These are phyloP conservation scores for Schizopora paradoxa DNA, from an alignment of 1,284 basidiomycete genomes.

Conservation along the genomic window DNA sequence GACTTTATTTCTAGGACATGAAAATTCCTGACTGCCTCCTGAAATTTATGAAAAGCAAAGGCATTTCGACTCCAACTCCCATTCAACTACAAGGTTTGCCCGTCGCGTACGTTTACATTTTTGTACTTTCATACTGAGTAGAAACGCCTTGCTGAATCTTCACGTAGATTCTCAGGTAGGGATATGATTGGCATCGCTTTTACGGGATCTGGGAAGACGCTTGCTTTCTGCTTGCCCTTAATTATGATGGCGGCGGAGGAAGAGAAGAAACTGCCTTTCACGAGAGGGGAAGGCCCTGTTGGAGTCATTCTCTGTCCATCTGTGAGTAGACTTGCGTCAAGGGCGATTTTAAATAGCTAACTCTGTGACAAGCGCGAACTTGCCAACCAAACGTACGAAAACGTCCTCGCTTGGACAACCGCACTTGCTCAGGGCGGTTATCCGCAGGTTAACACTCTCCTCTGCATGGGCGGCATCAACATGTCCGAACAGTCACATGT, in stretches of 20 bases:
- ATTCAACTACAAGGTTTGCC: conserved; percentile 98
- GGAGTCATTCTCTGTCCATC: conserved; percentile 95
- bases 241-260: conserved; percentile 95
- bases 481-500: conserved; percentile 96
- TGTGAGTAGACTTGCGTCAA: conserved; percentile 22
- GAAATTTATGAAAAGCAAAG: conserved; percentile 77
- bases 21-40: conserved; percentile 88
- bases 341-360: not conserved
- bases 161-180: conserved; percentile 75
- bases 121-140: not conserved
- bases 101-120: conserved; percentile 61
- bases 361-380: conserved; percentile 61
- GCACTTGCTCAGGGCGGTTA: conserved; percentile 81
- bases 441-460: conserved; percentile 79
- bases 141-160: conserved; percentile 18
- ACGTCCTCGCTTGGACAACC: conserved; percentile 80
- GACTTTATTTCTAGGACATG: conserved; percentile 71
- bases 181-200: conserved; percentile 96
- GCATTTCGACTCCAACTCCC: conserved; percentile 86
- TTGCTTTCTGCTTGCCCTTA: conserved; percentile 89
- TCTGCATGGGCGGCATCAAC: conserved; percentile 97
- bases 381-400: conserved; percentile 95
- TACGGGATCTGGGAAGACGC: conserved; percentile 89
- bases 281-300: conserved; percentile 91
- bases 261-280: conserved; percentile 84